These are phyloP conservation scores for Neonectria coccinea DNA, from an alignment of 2,329 filamentous ascomycete genomes.

Conservation along the genomic window DNA sequence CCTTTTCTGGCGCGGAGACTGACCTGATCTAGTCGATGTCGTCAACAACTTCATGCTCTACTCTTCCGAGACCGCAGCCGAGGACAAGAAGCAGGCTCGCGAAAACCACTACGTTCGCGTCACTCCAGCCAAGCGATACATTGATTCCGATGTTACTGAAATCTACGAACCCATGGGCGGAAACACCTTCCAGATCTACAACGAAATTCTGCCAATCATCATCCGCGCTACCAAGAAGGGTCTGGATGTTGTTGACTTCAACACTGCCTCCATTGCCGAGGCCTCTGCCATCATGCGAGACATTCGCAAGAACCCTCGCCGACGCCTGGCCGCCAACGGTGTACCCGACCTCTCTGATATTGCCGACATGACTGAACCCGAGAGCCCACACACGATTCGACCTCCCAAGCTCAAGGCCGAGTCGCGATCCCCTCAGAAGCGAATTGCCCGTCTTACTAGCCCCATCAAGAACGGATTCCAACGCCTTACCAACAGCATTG, in stretches of 20 bases:
- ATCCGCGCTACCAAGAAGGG: constrained; percentile 37
- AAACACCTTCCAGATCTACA: constrained; percentile 45
- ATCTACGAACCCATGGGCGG: constrained; percentile 36
- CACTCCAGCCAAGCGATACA: constrained; percentile 48
- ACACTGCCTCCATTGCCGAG: constrained; percentile 45
- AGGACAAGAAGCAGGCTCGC: constrained; percentile 27
- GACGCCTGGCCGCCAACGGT: constrained; percentile 40
- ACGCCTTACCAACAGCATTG: constrained; percentile 46
- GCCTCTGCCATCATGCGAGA: constrained; percentile 36
- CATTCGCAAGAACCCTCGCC: constrained; percentile 39
- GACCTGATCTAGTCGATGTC: constrained; percentile 43
- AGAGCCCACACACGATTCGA: constrained; percentile 41
- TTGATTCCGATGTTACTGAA: constrained; percentile 31
- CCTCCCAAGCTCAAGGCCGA: constrained; percentile 40
- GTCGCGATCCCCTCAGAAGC: constrained; percentile 49
- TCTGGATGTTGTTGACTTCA: constrained; percentile 40
- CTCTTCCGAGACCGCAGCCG: constrained; percentile 24
- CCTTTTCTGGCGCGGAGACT: constrained; percentile 22
- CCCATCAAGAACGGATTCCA: constrained; percentile 43
- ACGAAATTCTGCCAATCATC: constrained; percentile 43
- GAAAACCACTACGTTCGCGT: constrained; percentile 29
- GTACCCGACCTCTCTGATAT: constrained; percentile 45
- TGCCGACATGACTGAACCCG: constrained; percentile 46
- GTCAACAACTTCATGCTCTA: constrained; percentile 39
- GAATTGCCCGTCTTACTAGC: constrained; percentile 41